Base-by-base conservation (phyloP, 2,329 filamentous ascomycete species). In the Cladophialophora psammophila region DNA sequence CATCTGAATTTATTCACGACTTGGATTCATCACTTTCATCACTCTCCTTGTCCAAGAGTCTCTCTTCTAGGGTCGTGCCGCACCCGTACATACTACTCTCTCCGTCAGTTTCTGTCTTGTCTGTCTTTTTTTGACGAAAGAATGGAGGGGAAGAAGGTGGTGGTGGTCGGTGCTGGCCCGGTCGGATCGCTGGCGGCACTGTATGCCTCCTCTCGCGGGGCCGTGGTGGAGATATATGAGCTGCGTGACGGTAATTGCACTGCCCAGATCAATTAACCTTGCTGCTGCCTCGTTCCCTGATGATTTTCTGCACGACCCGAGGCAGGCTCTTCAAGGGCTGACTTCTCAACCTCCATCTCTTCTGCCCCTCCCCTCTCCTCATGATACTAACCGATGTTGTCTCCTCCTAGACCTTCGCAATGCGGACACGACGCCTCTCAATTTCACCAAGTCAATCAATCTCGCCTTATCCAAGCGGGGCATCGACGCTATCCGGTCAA, bases 401-500 rank as follows among this genome's bases (percentile, higher is more conserved):
- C 32, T 10, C n/a, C 31, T 20, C 34, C 58, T 71, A 98, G 95
- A 99, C 81, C 88, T 98, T 57, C 89, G 95, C 48, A 89, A 96
- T 77, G 89, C 91, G 2, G 86, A 88, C 2, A 97, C 92, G 0
- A 88, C 89, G 35, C 94, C 94, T 2, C 84, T 98, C 68, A 97
- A 97, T 79, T 97, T 97, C 76, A 96, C 94, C 68, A 96, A 93
- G 78, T 98, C 95, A n/a, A 99, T 99, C 83, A 99, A 99, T 76
- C 82, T 99, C 63, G 94, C 95, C 26, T 84, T 99, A 0, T 98
- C 95, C 0, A 94, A 98, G 77, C 89, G 95, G 66, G 95, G 95
- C 36, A 94, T 98, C 77, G 91, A 95, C 78, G 92, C 94, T 26
- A 90, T 99, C 80, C 86, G 87, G 60, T 83, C 91, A 73, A 88